phyloP scores from a whole-genome alignment of 1,284 basidiomycete genomes.

The Moesziomyces sp. region DNA sequence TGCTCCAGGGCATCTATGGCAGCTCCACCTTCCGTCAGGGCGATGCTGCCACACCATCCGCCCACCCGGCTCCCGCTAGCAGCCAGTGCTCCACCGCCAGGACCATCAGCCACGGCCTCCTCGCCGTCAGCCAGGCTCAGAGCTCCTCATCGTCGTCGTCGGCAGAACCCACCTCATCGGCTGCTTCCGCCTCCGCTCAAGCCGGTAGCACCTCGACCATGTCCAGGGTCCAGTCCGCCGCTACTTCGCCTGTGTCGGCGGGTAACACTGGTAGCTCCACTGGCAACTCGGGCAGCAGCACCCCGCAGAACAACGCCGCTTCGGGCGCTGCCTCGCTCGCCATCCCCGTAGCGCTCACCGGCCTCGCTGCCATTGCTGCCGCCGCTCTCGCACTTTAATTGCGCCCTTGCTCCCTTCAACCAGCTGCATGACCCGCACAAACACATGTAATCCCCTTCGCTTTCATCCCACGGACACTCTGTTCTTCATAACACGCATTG shows the following conservation, averaged over 20 bases:
- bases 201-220: conserved; percentile 10
- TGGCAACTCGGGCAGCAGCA: conserved; percentile 6
- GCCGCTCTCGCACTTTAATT: conserved; percentile 22
- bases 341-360: conserved; percentile 19
- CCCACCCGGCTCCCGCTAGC: conserved; percentile 39
- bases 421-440: not conserved
- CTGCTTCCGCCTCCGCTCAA: not conserved
- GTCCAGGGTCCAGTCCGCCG: conserved; percentile 7
- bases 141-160: conserved; percentile 12
- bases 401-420: not conserved
- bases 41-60: conserved; percentile 39
- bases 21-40: conserved; percentile 60
- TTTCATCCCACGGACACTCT: conserved; percentile 37
- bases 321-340: conserved; percentile 18
- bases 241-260: conserved; percentile 4
- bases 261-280: not conserved
- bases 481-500: conserved; percentile 5
- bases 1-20: conserved; percentile 58
- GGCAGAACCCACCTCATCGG: not conserved
- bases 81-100: conserved; percentile 31
- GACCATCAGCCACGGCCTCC: conserved; percentile 35
- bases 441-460: conserved; percentile 8
- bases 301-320: conserved; percentile 28
- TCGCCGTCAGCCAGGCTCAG: conserved; percentile 7
- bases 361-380: conserved; percentile 24